A percentile compares a stretch with the other conserved stretches of the same genome.
Conservation (phyloP, 345 rosid genomes). For the Iberis pinnata region DNA sequence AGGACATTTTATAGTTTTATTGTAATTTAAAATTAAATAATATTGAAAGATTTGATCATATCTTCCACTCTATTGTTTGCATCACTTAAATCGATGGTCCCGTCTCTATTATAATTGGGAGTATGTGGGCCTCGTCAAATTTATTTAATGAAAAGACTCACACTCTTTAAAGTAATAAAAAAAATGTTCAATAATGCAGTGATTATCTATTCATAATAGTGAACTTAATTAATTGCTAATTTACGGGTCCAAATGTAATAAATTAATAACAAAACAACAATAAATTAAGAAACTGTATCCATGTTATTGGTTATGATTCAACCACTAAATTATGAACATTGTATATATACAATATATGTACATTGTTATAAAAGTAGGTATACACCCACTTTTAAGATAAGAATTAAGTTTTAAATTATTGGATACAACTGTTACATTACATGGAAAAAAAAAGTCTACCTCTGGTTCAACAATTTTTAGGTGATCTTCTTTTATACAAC, state of each 20-base stretch:
- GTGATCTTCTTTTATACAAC: slow-evolving; percentile 20
- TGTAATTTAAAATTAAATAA: too few species aligned
- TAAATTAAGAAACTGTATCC: neutral
- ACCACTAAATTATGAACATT: slow-evolving; percentile 24
- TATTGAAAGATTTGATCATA: slow-evolving; percentile 26
- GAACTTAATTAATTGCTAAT: slow-evolving; percentile 12
- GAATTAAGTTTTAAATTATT: neutral
- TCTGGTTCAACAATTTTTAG: slow-evolving; percentile 21
- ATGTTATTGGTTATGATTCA: slow-evolving; percentile 3
- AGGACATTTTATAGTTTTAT: too few species aligned
- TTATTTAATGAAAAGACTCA: slow-evolving; percentile 15
- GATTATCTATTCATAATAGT: slow-evolving; percentile 16
- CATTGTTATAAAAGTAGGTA: neutral
- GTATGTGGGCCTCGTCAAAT: slow-evolving; percentile 12
- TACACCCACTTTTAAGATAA: slow-evolving; percentile 16
- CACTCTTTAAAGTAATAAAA: slow-evolving; percentile 19
- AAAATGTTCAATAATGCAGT: slow-evolving; percentile 20
- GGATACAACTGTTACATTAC: slow-evolving; percentile 7
- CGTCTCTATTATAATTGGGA: slow-evolving; percentile 15
- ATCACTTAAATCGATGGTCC: slow-evolving; percentile 28
- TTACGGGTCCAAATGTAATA: slow-evolving; percentile 1
- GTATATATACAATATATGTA: slow-evolving; percentile 8
- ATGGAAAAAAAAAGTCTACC: slow-evolving; percentile 21
- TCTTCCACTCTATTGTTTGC: slow-evolving; percentile 14
- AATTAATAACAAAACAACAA: slow-evolving; percentile 16